Conservation (phyloP, 306 rosid species). For the Prunus davidiana region DNA sequence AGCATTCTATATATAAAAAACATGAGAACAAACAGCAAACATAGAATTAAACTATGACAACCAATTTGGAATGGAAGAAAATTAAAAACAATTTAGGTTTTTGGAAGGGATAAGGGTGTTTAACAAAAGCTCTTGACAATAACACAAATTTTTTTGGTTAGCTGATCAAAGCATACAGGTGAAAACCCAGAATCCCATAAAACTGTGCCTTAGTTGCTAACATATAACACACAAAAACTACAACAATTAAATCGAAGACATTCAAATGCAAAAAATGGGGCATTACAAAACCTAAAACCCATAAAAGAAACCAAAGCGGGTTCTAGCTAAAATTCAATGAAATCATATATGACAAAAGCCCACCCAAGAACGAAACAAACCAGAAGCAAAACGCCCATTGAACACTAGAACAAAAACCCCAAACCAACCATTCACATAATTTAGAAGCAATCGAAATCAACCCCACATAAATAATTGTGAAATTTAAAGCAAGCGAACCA, state of each 20-base stretch:
- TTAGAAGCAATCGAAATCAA: constrained; percentile 2
- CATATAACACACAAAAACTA: neutral
- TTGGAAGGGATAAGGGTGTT: neutral
- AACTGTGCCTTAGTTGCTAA: neutral
- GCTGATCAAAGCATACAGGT: neutral
- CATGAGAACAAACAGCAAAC: neutral
- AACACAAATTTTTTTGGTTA: neutral
- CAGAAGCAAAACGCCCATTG: neutral
- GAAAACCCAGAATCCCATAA: neutral
- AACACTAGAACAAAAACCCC: neutral
- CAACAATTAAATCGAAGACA: neutral
- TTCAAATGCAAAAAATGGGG: neutral
- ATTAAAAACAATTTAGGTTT: neutral
- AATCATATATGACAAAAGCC: neutral
- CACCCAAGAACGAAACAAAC: neutral
- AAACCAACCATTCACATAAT: constrained; percentile 4
- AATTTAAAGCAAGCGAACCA: neutral
- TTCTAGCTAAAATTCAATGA: neutral
- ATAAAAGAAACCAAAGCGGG: neutral
- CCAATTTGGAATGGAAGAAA: neutral
- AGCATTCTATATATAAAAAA: neutral
- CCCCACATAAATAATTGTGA: neutral
- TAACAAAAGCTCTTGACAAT: neutral
- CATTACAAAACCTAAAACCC: neutral
- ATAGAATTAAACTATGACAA: neutral